Conservation (phyloP, 441 rosid genomes). For the Biscutella laevigata region DNA sequence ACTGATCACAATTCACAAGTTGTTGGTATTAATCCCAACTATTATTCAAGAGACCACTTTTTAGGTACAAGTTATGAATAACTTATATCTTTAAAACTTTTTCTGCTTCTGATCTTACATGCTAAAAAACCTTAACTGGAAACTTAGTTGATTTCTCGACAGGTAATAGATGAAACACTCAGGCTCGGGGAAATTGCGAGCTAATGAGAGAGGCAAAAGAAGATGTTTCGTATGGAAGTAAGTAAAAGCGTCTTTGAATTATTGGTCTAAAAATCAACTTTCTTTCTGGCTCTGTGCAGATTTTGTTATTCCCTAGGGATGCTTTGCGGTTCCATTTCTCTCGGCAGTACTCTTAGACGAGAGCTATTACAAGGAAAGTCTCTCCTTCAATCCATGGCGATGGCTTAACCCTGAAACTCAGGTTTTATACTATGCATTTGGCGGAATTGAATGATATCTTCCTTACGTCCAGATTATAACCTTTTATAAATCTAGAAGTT, state of each 20-base stretch:
- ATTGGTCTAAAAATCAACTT: neutral
- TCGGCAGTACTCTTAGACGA: constrained; percentile 78
- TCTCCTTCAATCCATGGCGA: constrained; percentile 69
- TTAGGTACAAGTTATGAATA: neutral
- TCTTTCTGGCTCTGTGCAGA: constrained; percentile 32
- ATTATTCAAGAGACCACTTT: constrained; percentile 4
- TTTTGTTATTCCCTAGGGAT: constrained; percentile 67
- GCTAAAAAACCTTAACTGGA: neutral
- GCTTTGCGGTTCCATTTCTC: constrained; percentile 71
- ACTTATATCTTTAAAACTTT: too few species aligned
- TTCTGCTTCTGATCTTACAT: constrained; percentile 4
- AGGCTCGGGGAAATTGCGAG: constrained; percentile 79
- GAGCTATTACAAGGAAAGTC: constrained; percentile 40
- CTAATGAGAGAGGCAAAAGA: constrained; percentile 74
- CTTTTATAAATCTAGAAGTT: neutral
- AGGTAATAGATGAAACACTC: constrained; percentile 83
- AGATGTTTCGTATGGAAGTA: constrained; percentile 63
- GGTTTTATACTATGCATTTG: constrained; percentile 26
- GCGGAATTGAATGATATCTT: neutral
- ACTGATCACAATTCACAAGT: neutral
- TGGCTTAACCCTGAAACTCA: constrained; percentile 69
- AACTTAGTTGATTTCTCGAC: neutral
- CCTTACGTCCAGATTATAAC: too few species aligned
- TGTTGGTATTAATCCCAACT: neutral
- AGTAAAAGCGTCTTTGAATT: neutral